Evolutionary conservation across 257 asterid species (phyloP).

Genomic region (Solanum gandarillasii): DNA sequence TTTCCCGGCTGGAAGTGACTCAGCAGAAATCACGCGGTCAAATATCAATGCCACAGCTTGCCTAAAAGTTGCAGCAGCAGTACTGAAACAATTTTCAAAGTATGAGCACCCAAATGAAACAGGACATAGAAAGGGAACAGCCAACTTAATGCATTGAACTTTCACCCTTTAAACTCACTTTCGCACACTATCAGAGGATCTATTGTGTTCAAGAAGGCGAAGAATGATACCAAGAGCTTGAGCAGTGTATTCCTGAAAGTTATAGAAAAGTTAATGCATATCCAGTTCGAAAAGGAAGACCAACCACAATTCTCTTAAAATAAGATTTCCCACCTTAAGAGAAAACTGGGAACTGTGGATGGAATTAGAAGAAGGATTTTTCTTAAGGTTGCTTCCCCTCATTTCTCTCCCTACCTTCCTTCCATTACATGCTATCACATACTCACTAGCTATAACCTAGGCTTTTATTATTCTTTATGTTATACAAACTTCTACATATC

Average conservation of each 20-base stretch:
- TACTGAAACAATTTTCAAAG: constrained; percentile 45
- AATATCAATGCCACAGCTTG: constrained; percentile 97
- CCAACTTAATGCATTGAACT: background rate
- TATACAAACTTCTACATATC: background rate
- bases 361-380: background rate
- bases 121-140: background rate
- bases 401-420: background rate
- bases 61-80: constrained; percentile 99
- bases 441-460: background rate
- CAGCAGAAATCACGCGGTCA: constrained; percentile 72
- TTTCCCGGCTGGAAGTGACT: constrained; percentile 81
- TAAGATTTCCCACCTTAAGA: background rate
- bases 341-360: background rate
- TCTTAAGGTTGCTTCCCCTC: background rate
- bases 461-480: background rate
- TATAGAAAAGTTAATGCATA: constrained; percentile 10
- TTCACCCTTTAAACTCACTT: constrained; percentile 48
- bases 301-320: background rate
- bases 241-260: constrained; percentile 72
- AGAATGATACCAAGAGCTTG: constrained; percentile 93
- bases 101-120: background rate
- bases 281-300: constrained; percentile 5
- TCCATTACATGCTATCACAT: background rate
- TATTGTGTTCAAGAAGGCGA: constrained; percentile 80
- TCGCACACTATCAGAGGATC: constrained; percentile 96